These are phyloP conservation scores for Neonectria ditissima DNA, from an alignment of 2,329 filamentous ascomycete species.

Conservation along the genomic window DNA sequence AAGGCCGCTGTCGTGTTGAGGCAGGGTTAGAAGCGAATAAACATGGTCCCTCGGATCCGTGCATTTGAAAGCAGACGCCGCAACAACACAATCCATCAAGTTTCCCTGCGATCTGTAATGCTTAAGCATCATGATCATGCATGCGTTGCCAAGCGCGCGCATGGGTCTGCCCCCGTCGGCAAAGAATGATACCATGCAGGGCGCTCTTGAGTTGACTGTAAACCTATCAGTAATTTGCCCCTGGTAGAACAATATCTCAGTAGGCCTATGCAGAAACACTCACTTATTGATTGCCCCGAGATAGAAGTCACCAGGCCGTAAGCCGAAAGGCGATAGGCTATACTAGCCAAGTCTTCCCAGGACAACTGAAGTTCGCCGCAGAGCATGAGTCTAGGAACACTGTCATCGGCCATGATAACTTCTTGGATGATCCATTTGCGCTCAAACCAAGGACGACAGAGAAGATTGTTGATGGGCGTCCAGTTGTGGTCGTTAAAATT, in stretches of 20 bases:
- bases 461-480: slow-evolving; percentile 3
- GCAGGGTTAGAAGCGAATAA: slow-evolving; percentile 10
- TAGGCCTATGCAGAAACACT: neutral
- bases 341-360: slow-evolving; percentile 4
- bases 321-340: neutral
- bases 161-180: neutral
- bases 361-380: slow-evolving; percentile 12
- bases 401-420: neutral
- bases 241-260: neutral
- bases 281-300: neutral
- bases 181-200: slow-evolving; percentile 8
- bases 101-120: neutral
- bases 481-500: slow-evolving; percentile 11
- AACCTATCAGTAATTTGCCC: neutral
- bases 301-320: neutral
- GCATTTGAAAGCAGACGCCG: slow-evolving; percentile 9
- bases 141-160: neutral
- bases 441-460: slow-evolving; percentile 14
- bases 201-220: neutral
- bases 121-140: slow-evolving; percentile 7
- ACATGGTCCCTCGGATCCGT: slow-evolving; percentile 7
- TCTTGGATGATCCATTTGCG: slow-evolving; percentile 21
- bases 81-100: slow-evolving; percentile 5
- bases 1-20: neutral
- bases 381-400: slow-evolving; percentile 2